Evolutionary conservation across 306 rosid species (phyloP).

Genomic region (Abrus pulchellus): DNA sequence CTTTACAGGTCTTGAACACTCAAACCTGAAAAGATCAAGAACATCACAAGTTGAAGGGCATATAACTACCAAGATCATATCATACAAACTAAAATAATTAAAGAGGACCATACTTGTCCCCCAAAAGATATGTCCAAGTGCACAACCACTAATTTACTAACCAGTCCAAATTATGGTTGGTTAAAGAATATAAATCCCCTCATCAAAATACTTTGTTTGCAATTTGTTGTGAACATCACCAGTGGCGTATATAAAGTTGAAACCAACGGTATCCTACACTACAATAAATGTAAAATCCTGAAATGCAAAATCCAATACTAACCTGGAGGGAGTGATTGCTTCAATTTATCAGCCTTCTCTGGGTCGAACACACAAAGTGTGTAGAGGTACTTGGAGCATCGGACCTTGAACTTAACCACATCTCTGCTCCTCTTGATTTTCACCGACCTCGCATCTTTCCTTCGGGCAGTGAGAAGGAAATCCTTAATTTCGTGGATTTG

Average conservation of each 20-base stretch:
- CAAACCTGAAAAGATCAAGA: slow-evolving; percentile 65
- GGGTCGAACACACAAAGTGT: slow-evolving; percentile 83
- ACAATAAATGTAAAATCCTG: neutral
- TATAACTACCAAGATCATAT: neutral
- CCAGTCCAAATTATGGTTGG: neutral
- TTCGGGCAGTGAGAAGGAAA: slow-evolving; percentile 88
- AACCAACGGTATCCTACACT: neutral
- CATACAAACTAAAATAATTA: neutral
- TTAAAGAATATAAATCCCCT: neutral
- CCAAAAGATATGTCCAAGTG: neutral
- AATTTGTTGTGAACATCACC: slow-evolving; percentile 1
- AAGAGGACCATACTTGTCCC: neutral
- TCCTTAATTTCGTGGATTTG: slow-evolving; percentile 94
- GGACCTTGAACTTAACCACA: slow-evolving; percentile 88
- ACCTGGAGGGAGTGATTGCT: slow-evolving; percentile 95
- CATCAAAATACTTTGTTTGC: neutral
- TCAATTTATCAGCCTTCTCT: slow-evolving; percentile 88
- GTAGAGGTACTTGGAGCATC: slow-evolving; percentile 95
- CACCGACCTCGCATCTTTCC: slow-evolving; percentile 89
- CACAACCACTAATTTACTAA: neutral
- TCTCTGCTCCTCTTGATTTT: slow-evolving; percentile 86
- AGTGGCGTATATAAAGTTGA: neutral
- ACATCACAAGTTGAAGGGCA: neutral
- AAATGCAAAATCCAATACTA: slow-evolving; percentile 8
- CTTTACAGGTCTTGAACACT: slow-evolving; percentile 84